Base-by-base conservation (phyloP, 2,329 filamentous ascomycete species). In the Fusarium napiforme region DNA sequence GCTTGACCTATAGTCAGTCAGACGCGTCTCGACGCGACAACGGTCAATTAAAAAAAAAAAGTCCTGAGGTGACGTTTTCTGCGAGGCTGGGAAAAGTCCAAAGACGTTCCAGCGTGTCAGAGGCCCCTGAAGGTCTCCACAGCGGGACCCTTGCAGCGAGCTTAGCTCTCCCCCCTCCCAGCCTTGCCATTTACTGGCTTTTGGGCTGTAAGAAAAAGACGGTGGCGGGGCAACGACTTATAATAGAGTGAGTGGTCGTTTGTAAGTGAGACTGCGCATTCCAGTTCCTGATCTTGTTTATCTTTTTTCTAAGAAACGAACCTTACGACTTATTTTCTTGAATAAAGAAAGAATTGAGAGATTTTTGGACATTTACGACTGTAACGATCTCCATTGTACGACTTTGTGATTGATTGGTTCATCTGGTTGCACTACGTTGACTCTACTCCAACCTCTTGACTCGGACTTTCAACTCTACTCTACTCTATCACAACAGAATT, bases 211-310 rank as follows among this genome's bases (percentile, higher is more conserved):
- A 78, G 77, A 37, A 74, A 79, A 81, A 82, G 78, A 65, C 69
- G 82, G 83, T 87, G 85, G 85, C 85, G 82, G 84, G 85, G 84
- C 84, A 86, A 85, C 85, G 78, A 78, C 69, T 83, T 84, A 84
- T 84, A 84, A 79, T 69, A 70, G 63, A 59, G 66, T 47, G 56
- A 69, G 34, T 11, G 57, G 56, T 61, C 65, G 64, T 62, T 59
- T 30, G 36, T 50, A 39, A 61, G 45, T 57, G 42, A 72, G 36
- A 42, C 50, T 64, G n/a, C 21, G 45, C 70, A 67, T 75, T 76
- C 72, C 61, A 64, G 40, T 61, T 63, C 50, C 55, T 45, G 60
- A 40, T 53, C 71, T 58, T 66, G 34, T 57, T 49, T 65, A 50
- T 26, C 32, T 50, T 23, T 64, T 49, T 57, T 42, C 37, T 28